phyloP scores from a whole-genome alignment of 2,329 filamentous ascomycete genomes.

The Immersiporthe knoxdaviesiana region DNA sequence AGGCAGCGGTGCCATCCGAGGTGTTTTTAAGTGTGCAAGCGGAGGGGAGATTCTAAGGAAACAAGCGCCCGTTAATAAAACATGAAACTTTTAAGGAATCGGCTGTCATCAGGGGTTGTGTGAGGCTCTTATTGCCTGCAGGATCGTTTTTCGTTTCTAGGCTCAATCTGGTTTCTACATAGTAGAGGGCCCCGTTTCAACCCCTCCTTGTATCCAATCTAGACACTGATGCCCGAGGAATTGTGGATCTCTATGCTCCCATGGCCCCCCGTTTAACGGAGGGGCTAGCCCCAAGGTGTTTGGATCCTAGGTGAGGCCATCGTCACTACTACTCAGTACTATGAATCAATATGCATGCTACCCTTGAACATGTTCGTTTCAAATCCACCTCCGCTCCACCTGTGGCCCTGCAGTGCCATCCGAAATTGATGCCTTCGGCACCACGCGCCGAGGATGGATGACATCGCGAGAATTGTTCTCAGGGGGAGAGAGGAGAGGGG shows the following conservation, averaged over 20 bases:
- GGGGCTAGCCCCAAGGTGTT: not conserved
- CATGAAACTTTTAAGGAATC: conserved; percentile 18
- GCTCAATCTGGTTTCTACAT: not conserved
- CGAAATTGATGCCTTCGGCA: conserved; percentile 19
- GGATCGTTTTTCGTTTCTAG: conserved; percentile 9
- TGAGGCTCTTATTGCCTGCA: conserved; percentile 16
- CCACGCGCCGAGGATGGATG: conserved; percentile 11
- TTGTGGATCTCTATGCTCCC: not conserved
- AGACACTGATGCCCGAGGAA: not conserved
- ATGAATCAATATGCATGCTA: not conserved
- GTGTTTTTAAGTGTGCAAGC: not conserved
- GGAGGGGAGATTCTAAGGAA: too few relatives aligned
- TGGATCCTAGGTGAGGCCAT: not conserved
- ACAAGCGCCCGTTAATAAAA: conserved; percentile 21
- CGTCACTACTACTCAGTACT: not conserved
- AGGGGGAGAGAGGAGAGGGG: not conserved
- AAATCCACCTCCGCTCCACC: conserved; percentile 15
- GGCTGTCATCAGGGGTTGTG: conserved; percentile 10
- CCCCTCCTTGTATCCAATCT: not conserved
- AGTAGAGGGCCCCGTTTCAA: not conserved
- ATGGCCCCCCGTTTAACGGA: not conserved
- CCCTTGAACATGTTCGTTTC: conserved; percentile 16
- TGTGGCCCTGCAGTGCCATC: conserved; percentile 17
- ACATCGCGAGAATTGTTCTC: not conserved
- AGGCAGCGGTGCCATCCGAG: not conserved